A percentile compares a stretch with the other conserved stretches of the same genome.
Evolutionary conservation across 371 early-diverging fungal genomes (phyloP).

Genomic region (Gilbertella persicaria): DNA sequence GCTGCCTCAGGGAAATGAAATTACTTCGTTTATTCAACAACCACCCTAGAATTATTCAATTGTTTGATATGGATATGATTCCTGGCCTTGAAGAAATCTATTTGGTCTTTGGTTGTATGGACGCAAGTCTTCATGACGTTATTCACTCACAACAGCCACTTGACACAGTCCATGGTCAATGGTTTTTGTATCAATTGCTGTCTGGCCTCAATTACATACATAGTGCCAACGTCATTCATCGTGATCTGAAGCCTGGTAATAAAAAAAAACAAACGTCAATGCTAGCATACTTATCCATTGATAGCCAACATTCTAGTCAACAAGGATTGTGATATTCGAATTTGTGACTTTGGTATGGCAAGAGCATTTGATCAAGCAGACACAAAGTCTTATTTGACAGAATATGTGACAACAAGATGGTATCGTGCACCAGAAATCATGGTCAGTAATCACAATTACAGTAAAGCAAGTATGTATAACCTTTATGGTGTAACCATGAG

Average conservation of each 20-base stretch:
- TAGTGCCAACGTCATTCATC: conserved; percentile 84
- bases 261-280: not conserved
- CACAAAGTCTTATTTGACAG: conserved; percentile 68
- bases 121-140: conserved; percentile 88
- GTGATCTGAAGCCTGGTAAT: conserved; percentile 80
- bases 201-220: conserved; percentile 89
- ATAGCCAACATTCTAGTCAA: conserved; percentile 18
- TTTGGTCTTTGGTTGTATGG: conserved; percentile 80
- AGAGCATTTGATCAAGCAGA: conserved; percentile 63
- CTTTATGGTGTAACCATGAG: not conserved
- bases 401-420: conserved; percentile 90
- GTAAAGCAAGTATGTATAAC: conserved; percentile 64
- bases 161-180: conserved; percentile 83
- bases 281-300: not conserved
- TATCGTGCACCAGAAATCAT: conserved; percentile 94
- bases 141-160: conserved; percentile 82
- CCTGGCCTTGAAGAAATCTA: conserved; percentile 48
- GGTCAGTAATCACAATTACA: conserved; percentile 76
- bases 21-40: conserved; percentile 69
- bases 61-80: conserved; percentile 69
- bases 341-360: conserved; percentile 82
- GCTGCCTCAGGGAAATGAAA: conserved; percentile 71
- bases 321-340: conserved; percentile 28
- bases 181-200: conserved; percentile 84
- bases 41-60: conserved; percentile 64